These are phyloP conservation scores for Lactarius sp. DNA, from an alignment of 768 basidiomycete genomes.

Conservation along the genomic window DNA sequence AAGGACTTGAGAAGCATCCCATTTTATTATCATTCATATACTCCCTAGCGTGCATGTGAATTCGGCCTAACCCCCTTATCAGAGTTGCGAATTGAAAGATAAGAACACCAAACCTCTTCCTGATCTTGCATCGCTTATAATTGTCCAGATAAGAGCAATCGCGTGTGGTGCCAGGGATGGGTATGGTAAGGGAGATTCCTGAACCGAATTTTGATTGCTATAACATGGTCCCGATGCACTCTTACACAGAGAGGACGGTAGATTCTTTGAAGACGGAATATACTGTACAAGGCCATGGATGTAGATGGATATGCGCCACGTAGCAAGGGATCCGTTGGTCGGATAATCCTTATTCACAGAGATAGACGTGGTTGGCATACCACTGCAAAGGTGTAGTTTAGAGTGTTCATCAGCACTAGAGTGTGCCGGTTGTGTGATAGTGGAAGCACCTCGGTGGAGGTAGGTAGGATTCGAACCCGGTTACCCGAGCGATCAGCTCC, in stretches of 20 bases:
- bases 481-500: not conserved
- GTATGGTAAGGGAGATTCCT: not conserved
- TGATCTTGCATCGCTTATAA: not conserved
- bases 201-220: not conserved
- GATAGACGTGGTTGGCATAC: not conserved
- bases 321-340: not conserved
- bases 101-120: not conserved
- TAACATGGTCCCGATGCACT: not conserved
- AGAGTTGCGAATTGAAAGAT: not conserved
- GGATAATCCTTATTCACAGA: not conserved
- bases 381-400: not conserved
- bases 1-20: not conserved
- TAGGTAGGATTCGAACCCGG: no score
- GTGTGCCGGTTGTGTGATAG: not conserved
- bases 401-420: not conserved
- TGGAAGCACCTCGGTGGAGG: no score
- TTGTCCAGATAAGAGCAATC: slow-evolving; percentile 4
- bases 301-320: not conserved
- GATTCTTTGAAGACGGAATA: not conserved
- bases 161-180: not conserved
- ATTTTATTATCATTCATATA: not conserved
- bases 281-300: not conserved
- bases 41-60: not conserved
- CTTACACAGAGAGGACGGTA: not conserved
- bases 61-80: not conserved